Evolutionary conservation across 78 protist species (phyloP).

Genomic region (Tieghemostelium lacteum): DNA sequence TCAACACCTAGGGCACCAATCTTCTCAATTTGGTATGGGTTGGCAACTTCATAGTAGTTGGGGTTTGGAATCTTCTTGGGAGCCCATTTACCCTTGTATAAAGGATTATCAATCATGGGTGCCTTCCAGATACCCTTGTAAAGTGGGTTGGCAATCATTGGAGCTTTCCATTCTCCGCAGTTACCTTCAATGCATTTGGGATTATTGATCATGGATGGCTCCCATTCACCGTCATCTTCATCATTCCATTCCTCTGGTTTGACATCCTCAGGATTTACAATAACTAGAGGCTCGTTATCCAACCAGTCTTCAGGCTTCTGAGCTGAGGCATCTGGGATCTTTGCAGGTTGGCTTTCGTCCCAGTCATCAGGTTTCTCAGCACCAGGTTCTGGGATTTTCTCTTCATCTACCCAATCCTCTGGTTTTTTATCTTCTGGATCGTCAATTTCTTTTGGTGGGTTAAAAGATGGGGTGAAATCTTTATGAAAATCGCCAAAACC

Average conservation of each 20-base stretch:
- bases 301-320: slow-evolving; percentile 98
- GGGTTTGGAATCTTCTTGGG: slow-evolving; percentile 94
- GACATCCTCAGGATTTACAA: slow-evolving; percentile 87
- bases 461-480: slow-evolving; percentile 86
- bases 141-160: slow-evolving; percentile 92
- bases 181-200: slow-evolving; percentile 85
- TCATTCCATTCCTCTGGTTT: slow-evolving; percentile 99
- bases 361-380: slow-evolving; percentile 94
- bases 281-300: slow-evolving; percentile 91
- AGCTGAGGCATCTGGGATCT: slow-evolving; percentile 91
- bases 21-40: slow-evolving; percentile 79
- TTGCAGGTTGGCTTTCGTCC: slow-evolving; percentile 88
- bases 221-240: slow-evolving; percentile 99
- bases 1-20: slow-evolving; percentile 91
- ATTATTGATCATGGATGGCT: slow-evolving; percentile 94
- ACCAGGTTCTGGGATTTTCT: slow-evolving; percentile 74
- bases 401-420: slow-evolving; percentile 96
- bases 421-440: slow-evolving; percentile 95
- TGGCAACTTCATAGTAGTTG: slow-evolving; percentile 90
- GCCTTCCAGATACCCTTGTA: slow-evolving; percentile 83
- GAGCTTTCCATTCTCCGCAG: slow-evolving; percentile 91
- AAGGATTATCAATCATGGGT: slow-evolving; percentile 79
- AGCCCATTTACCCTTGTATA: slow-evolving; percentile 90
- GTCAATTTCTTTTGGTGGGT: slow-evolving; percentile 88
- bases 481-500: slow-evolving; percentile 87